phyloP scores from a whole-genome alignment of 2,329 filamentous ascomycete genomes.

The Monilinia fructigena region DNA sequence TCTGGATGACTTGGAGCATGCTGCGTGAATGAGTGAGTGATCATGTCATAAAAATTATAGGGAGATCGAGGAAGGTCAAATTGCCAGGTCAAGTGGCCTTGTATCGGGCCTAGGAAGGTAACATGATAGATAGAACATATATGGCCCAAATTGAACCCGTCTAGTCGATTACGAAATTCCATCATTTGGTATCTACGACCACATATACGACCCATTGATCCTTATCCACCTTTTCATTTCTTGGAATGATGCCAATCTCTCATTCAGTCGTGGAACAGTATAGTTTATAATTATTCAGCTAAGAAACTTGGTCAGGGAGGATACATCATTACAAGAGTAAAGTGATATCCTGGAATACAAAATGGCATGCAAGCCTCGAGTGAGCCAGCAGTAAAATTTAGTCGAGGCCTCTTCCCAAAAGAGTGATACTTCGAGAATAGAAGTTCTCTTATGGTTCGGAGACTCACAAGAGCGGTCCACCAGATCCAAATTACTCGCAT shows the following conservation, averaged over 20 bases:
- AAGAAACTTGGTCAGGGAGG: background rate
- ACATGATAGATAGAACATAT: background rate
- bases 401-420: too few species aligned
- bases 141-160: background rate
- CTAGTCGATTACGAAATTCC: background rate
- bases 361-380: background rate
- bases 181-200: too few species aligned
- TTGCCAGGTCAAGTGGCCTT: slow-evolving; percentile 6
- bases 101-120: background rate
- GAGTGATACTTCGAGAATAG: too few species aligned
- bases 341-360: background rate
- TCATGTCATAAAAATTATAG: background rate
- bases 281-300: background rate
- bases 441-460: too few species aligned
- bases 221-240: background rate
- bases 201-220: background rate
- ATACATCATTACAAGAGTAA: background rate
- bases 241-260: background rate
- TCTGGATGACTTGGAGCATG: background rate
- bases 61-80: background rate
- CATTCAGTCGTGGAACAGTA: background rate
- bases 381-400: background rate
- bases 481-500: too few species aligned
- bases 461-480: too few species aligned
- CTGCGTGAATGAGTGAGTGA: slow-evolving; percentile 15